Conservation (phyloP, 2,329 filamentous ascomycete species). For the Zasmidium cellare region DNA sequence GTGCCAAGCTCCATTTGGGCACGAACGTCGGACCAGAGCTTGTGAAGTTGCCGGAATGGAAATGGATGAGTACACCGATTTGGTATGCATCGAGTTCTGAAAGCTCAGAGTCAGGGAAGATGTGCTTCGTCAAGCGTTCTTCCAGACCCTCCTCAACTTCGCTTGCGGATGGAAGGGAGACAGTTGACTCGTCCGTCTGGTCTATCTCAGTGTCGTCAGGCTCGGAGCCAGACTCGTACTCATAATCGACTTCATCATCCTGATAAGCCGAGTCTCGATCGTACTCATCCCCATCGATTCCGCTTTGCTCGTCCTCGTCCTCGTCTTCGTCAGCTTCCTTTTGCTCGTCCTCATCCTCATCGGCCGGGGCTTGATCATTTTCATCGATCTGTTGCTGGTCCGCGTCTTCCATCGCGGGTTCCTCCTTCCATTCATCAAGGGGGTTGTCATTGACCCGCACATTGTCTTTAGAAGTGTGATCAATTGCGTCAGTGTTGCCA, state of each 20-base stretch:
- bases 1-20: background rate
- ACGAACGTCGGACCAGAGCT: too few species aligned
- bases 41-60: too few species aligned
- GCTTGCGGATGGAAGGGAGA: too few species aligned
- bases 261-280: background rate
- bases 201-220: background rate
- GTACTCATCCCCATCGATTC: background rate
- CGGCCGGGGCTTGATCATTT: too few species aligned
- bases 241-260: background rate
- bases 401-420: too few species aligned
- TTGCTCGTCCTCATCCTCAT: background rate
- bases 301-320: background rate
- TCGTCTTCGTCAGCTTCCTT: background rate
- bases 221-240: background rate
- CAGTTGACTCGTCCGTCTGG: too few species aligned
- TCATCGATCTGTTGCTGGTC: too few species aligned
- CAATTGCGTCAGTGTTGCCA: background rate
- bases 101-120: background rate
- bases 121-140: background rate
- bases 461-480: too few species aligned
- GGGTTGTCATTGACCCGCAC: too few species aligned
- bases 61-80: background rate
- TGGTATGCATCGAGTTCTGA: conserved; percentile 7
- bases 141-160: background rate
- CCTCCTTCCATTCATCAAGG: too few species aligned